Evolutionary conservation across 1,139 yeast genomes (phyloP).

Genomic region (Ogataea hybrid): DNA sequence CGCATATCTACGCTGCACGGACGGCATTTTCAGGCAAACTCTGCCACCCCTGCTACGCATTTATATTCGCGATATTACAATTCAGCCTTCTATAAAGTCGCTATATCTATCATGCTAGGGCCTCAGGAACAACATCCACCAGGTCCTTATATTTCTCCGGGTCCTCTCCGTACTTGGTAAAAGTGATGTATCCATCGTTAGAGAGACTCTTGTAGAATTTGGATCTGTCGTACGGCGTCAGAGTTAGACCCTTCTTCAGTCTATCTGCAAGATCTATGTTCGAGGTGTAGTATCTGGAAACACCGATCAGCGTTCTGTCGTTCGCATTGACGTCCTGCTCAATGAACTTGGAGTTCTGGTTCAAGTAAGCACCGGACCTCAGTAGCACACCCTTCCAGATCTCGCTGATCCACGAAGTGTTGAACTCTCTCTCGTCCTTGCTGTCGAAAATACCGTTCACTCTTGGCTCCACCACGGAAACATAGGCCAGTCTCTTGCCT

Average conservation of each 20-base stretch:
- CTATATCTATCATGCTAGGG: slow-evolving; percentile 11
- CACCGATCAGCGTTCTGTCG: slow-evolving; percentile 39
- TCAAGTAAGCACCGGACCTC: slow-evolving; percentile 45
- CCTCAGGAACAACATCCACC: slow-evolving; percentile 11
- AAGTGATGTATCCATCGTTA: slow-evolving; percentile 28
- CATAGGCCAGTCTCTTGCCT: slow-evolving; percentile 41
- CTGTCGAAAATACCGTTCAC: slow-evolving; percentile 18
- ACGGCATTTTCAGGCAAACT: too few relatives aligned
- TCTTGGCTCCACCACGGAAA: slow-evolving; percentile 43
- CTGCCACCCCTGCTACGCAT: too few relatives aligned
- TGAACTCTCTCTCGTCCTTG: slow-evolving; percentile 5
- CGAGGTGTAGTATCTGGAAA: slow-evolving; percentile 38
- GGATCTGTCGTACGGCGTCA: slow-evolving; percentile 32
- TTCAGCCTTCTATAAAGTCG: background rate
- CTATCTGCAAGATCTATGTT: slow-evolving; percentile 43
- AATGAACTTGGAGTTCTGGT: slow-evolving; percentile 13
- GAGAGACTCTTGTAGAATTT: slow-evolving; percentile 23
- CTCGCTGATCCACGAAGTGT: slow-evolving; percentile 27
- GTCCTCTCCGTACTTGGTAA: slow-evolving; percentile 23
- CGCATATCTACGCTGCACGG: too few relatives aligned
- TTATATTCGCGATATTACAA: too few relatives aligned
- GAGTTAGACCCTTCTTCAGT: slow-evolving; percentile 36
- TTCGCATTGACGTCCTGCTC: slow-evolving; percentile 23
- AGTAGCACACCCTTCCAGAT: slow-evolving; percentile 50
- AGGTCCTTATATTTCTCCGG: slow-evolving; percentile 7